A percentile compares a stretch with the other conserved stretches of the same genome.
Conservation (phyloP, 805 yeast species). For the Grigorovia transvaalensis region DNA sequence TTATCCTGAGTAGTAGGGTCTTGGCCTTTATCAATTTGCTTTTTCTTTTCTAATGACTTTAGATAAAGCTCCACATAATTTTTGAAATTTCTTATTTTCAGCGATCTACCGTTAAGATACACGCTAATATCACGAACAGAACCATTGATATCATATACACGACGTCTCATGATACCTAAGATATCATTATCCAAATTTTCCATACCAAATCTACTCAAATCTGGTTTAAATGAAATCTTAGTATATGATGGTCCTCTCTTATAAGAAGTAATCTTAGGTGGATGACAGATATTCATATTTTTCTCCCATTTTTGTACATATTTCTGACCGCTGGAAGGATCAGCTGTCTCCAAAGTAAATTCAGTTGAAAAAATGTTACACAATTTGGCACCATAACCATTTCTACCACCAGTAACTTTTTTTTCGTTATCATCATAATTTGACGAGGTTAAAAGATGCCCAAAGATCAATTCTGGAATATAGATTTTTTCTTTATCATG, state of each 20-base stretch:
- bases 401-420: constrained; percentile 97
- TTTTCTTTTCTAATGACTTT: constrained; percentile 51
- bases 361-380: constrained; percentile 92
- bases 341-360: constrained; percentile 83
- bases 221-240: constrained; percentile 80
- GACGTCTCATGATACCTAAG: constrained; percentile 74
- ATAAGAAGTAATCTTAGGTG: constrained; percentile 54
- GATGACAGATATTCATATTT: constrained; percentile 71
- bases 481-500: constrained; percentile 86
- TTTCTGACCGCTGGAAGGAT: constrained; percentile 45
- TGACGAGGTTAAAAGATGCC: constrained; percentile 86
- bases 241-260: constrained; percentile 65
- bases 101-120: constrained; percentile 59
- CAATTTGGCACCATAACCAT: constrained; percentile 95
- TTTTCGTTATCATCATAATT: constrained; percentile 92
- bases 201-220: constrained; percentile 77
- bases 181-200: constrained; percentile 71
- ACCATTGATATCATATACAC: constrained; percentile 94
- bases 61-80: constrained; percentile 83
- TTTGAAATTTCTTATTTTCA: constrained; percentile 69
- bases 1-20: constrained; percentile 24
- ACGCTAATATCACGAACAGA: constrained; percentile 78
- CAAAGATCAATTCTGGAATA: constrained; percentile 93
- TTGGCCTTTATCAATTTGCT: constrained; percentile 30
- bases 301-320: constrained; percentile 80